These are phyloP conservation scores for Phaeosphaeriaceae sp. DNA, from an alignment of 2,329 filamentous ascomycete species.

Conservation along the genomic window DNA sequence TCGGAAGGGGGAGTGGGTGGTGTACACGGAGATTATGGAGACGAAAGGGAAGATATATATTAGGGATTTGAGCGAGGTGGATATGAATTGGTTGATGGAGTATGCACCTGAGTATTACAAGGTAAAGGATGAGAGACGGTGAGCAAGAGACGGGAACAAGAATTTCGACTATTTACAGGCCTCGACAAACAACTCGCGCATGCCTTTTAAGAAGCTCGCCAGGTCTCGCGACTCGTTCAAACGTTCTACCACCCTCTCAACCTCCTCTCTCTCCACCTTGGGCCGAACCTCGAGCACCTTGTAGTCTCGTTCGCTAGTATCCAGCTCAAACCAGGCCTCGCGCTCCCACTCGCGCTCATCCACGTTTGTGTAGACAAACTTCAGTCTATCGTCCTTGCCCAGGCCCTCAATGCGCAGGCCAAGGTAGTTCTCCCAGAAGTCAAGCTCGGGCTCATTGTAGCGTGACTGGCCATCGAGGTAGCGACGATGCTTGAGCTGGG, in stretches of 20 bases:
- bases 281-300: slow-evolving; percentile 81
- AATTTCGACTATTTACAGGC: slow-evolving; percentile 52
- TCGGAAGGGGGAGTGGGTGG: slow-evolving; percentile 92
- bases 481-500: slow-evolving; percentile 73
- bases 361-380: slow-evolving; percentile 87
- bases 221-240: slow-evolving; percentile 83
- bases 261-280: slow-evolving; percentile 78
- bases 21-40: slow-evolving; percentile 94
- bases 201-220: slow-evolving; percentile 75
- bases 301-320: slow-evolving; percentile 82
- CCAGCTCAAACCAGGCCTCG: slow-evolving; percentile 93
- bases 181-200: slow-evolving; percentile 76
- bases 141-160: neutral
- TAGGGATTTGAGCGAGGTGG: slow-evolving; percentile 88
- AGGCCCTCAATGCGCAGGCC: slow-evolving; percentile 89
- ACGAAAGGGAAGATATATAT: slow-evolving; percentile 89
- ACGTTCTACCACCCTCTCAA: slow-evolving; percentile 76
- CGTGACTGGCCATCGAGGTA: slow-evolving; percentile 83
- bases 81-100: slow-evolving; percentile 89
- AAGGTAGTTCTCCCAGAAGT: slow-evolving; percentile 93
- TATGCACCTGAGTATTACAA: slow-evolving; percentile 75
- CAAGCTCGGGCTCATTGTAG: slow-evolving; percentile 90
- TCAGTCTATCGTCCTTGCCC: slow-evolving; percentile 80
- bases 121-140: slow-evolving; percentile 28
- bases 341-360: slow-evolving; percentile 86